These are phyloP conservation scores for Rhododendron ferrugineum DNA, from an alignment of 148 eudicot species.

Conservation along the genomic window DNA sequence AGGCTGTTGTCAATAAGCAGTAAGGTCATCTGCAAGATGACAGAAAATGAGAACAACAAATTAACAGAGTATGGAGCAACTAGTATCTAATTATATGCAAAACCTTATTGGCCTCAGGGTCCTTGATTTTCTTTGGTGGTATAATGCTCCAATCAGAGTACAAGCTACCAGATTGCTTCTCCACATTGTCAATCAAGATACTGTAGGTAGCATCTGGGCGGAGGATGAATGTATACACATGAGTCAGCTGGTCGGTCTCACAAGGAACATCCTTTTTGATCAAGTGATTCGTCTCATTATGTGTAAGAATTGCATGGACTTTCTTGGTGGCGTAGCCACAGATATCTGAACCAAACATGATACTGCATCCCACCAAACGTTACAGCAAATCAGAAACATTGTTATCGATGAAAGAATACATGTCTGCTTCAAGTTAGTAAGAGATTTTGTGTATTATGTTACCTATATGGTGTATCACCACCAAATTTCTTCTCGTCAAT, in stretches of 20 bases:
- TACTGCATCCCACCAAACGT: constrained; percentile 34
- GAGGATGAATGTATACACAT: constrained; percentile 82
- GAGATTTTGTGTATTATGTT: background rate
- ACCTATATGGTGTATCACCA: constrained; percentile 93
- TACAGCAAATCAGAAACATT: background rate
- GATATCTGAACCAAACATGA: constrained; percentile 98
- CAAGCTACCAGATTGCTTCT: constrained; percentile 84
- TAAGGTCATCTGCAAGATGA: constrained; percentile 4
- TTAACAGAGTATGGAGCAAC: background rate
- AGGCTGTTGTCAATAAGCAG: constrained; percentile 45
- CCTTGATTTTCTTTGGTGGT: constrained; percentile 86
- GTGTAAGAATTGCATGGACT: constrained; percentile 82
- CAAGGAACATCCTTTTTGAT: constrained; percentile 96
- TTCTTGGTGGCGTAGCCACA: constrained; percentile 93
- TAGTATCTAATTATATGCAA: background rate
- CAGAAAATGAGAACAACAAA: background rate
- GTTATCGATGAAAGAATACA: background rate
- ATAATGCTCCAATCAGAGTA: constrained; percentile 81
- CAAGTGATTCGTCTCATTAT: constrained; percentile 72
- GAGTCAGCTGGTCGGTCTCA: constrained; percentile 92
- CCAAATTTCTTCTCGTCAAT: constrained; percentile 86
- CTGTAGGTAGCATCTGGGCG: constrained; percentile 94
- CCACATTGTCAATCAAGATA: constrained; percentile 80
- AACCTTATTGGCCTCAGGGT: constrained; percentile 89
- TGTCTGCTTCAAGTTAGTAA: background rate